Base-by-base conservation (phyloP, 1,139 yeast species). In the Pichia sp. region DNA sequence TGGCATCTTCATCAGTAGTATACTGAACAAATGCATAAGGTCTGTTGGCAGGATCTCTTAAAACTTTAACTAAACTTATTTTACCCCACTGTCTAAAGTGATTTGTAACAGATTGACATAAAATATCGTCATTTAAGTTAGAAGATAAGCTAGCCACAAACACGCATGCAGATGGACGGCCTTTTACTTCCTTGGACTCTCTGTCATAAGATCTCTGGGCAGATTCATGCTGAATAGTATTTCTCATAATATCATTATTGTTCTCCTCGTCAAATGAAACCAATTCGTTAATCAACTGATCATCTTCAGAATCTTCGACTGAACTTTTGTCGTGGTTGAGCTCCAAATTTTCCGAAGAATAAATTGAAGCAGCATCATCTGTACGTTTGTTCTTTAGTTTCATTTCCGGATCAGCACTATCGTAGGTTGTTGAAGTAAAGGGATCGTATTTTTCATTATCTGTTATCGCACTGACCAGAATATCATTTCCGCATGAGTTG, bases 1-100 rank as follows among this genome's bases (percentile, higher is more conserved):
- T 71, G 8, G 95, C 90, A 52, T 85, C 94, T 5, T 66, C 68
- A 50, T 84, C 95, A 45, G 69, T 78, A 11, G 78, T 69, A 60
- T 84, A 87, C 64, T 90, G 97, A 38, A 88, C 96, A 71, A 90
- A 90, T 0, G 97, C 96, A 62, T 90, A 90, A 0, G 97, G 97
- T 38, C 96, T 73, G 60, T 85, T 84, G 33, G 78, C 69, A 26
- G 83, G 77, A 65, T 90, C 97, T 44, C 96, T 71, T 50, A 88
- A 72, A 3, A 88, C 95, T 57, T 90, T 88, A n/a, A 86, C 95
- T 26, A 83, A 68, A 6, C 79, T 69, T 39, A 85, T 67, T 34
- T 71, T 66, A 10, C 95, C 95, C 81, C 82, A 86, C 61, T 76
- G 68, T 46, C 64, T 60, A 49, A 76, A 76, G 56, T 78, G 84